Base-by-base conservation (phyloP, 2,329 filamentous ascomycete species). In the Stromatinia cepivora region DNA sequence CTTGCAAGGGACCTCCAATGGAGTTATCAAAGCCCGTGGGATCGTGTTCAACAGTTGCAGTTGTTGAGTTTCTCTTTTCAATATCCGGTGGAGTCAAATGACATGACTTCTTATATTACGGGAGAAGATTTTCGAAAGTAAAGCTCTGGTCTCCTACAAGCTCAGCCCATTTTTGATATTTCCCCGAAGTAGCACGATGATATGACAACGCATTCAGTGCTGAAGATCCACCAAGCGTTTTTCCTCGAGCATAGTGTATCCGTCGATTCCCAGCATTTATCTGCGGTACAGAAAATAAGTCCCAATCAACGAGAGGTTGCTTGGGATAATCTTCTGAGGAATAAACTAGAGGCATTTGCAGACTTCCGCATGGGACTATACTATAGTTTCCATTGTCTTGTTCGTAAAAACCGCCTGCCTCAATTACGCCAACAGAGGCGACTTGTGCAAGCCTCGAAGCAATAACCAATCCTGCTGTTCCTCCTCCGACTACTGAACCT, bases 91-190 rank as follows among this genome's bases (percentile, higher is more conserved):
- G 66, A 36, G 72, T 73, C 67, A 72, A 70, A 9, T 64, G 67
- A 22, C 72, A 68, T 46, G 71, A 73, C 69, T 81, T 83, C 54
- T 76, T 76, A 66, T 84, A 80, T 75, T 82, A 86, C 1, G 81
- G 81, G 25, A 82, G 77, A 48, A 85, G 78, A 15, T 80, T 80
- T 5, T 82, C 76, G 67, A 83, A 84, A 70, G 79, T 81, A 79
- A 84, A 87, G 1, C 78, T 75, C 0, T 80, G 63, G 65, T 85
- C 83, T 4, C 77, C 79, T 0, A 80, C 77, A 7, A 79, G 71
- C 46, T 79, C 74, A 4, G 79, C 81, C 84, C 83, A 85, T 54
- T 79, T 77, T n/a, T 84, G 79, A 71, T 31, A 81, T 1, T 69
- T 57, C 4, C 67, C 72, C 13, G 39, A 50, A 22, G 72, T 73